Conservation (phyloP, 768 basidiomycete species). For the Lactifluus rugatus region DNA sequence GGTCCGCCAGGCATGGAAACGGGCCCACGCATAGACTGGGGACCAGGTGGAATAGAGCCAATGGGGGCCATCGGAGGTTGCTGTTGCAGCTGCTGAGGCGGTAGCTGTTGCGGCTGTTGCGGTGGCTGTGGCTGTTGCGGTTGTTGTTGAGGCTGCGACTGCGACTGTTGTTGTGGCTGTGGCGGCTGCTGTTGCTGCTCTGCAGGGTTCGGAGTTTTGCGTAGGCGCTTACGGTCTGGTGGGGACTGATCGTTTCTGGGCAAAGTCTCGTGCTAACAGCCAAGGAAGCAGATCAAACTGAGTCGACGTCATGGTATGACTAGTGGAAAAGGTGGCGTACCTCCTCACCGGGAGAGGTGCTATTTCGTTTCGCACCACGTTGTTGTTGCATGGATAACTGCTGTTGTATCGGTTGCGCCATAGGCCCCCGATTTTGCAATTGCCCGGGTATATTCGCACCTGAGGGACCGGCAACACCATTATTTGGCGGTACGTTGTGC, state of each 20-base stretch:
- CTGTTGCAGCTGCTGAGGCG: constrained; percentile 45
- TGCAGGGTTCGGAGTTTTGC: constrained; percentile 26
- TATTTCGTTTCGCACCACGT: constrained; percentile 32
- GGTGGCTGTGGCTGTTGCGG: constrained; percentile 24
- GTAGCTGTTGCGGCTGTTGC: constrained; percentile 43
- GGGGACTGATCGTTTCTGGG: constrained; percentile 28
- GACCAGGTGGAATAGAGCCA: constrained; percentile 28
- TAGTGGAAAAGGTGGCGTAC: constrained; percentile 18
- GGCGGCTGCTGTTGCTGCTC: constrained; percentile 26
- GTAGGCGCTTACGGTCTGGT: constrained; percentile 27
- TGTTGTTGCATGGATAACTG: constrained; percentile 33
- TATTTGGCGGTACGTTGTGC: constrained; percentile 26
- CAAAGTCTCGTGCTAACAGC: constrained; percentile 22
- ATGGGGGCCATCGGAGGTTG: constrained; percentile 32
- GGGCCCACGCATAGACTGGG: constrained; percentile 27
- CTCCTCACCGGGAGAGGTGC: constrained; percentile 30
- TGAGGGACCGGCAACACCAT: constrained; percentile 37
- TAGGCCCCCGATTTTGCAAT: constrained; percentile 26
- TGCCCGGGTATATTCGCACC: constrained; percentile 25
- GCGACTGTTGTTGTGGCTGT: constrained; percentile 19
- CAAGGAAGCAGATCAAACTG: neutral
- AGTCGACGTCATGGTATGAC: neutral
- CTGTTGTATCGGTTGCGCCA: constrained; percentile 21
- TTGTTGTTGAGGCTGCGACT: constrained; percentile 17
- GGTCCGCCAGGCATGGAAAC: constrained; percentile 34